Percentiles rank a stretch among this genome's conserved stretches.
phyloP scores from a whole-genome alignment of 345 rosid species.

The Draba incana region DNA sequence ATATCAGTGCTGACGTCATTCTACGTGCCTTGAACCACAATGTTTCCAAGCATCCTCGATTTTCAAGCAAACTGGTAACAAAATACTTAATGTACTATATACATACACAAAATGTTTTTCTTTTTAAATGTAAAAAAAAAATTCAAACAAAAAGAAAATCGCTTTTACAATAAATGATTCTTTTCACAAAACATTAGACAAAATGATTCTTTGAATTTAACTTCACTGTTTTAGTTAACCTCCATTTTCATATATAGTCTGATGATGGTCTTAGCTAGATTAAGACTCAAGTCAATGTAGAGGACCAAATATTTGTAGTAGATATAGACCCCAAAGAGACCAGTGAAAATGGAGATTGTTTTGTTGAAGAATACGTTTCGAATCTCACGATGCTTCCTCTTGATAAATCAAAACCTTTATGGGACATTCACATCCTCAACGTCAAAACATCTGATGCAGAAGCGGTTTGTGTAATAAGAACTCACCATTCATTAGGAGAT shows the following conservation, averaged over 20 bases:
- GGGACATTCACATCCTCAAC: slow-evolving; percentile 83
- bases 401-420: slow-evolving; percentile 59
- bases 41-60: slow-evolving; percentile 74
- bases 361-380: slow-evolving; percentile 63
- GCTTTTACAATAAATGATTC: no score
- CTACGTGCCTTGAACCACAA: slow-evolving; percentile 48
- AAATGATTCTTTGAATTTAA: no score
- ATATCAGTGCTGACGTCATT: slow-evolving; percentile 45
- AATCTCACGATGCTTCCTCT: slow-evolving; percentile 55
- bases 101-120: no score
- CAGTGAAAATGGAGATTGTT: slow-evolving; percentile 45
- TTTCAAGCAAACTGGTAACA: slow-evolving; percentile 65
- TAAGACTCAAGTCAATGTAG: slow-evolving; percentile 40
- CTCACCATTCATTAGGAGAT: slow-evolving; percentile 66
- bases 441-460: slow-evolving; percentile 63
- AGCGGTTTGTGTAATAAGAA: slow-evolving; percentile 44
- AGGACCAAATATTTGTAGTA: slow-evolving; percentile 29
- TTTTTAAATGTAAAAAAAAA: no score
- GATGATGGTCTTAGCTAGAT: slow-evolving; percentile 51
- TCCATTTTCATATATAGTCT: neutral
- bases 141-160: no score
- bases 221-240: neutral
- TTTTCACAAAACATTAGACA: no score
- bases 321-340: slow-evolving; percentile 38
- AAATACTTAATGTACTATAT: neutral